Evolutionary conservation across 768 basidiomycete genomes (phyloP).

Genomic region (Panellus pusillus): DNA sequence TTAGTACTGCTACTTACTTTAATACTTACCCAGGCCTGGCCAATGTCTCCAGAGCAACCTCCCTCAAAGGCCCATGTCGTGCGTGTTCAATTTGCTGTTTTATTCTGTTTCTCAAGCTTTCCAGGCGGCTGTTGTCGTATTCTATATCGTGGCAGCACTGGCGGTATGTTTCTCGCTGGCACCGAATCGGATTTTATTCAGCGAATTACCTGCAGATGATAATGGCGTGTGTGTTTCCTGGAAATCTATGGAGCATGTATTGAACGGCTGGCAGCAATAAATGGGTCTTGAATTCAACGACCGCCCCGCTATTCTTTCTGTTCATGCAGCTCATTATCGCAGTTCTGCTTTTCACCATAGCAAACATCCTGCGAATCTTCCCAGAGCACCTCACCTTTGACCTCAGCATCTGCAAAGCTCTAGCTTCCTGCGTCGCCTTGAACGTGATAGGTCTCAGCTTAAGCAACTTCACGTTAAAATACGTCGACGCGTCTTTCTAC

Average conservation of each 20-base stretch:
- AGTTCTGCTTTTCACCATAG: slow-evolving; percentile 53
- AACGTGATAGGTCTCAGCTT: slow-evolving; percentile 69
- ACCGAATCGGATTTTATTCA: slow-evolving; percentile 11
- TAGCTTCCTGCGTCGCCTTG: slow-evolving; percentile 53
- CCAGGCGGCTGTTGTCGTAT: slow-evolving; percentile 55
- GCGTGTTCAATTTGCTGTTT: slow-evolving; percentile 6
- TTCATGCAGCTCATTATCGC: slow-evolving; percentile 64
- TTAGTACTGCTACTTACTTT: too few species aligned
- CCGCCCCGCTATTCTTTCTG: slow-evolving; percentile 66
- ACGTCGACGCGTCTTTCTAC: slow-evolving; percentile 77
- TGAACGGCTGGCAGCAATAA: slow-evolving; percentile 47
- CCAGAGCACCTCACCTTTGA: slow-evolving; percentile 51
- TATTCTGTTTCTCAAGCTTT: slow-evolving; percentile 2
- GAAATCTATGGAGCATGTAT: too few species aligned
- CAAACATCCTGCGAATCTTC: slow-evolving; percentile 39
- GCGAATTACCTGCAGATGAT: slow-evolving; percentile 8
- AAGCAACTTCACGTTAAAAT: slow-evolving; percentile 65
- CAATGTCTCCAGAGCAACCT: slow-evolving; percentile 14
- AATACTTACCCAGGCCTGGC: too few species aligned
- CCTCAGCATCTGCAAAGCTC: slow-evolving; percentile 46
- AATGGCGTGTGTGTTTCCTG: slow-evolving; percentile 5
- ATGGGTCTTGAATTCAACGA: slow-evolving; percentile 63
- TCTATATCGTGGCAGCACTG: slow-evolving; percentile 66
- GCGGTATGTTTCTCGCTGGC: slow-evolving; percentile 44
- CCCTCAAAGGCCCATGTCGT: slow-evolving; percentile 33